Base-by-base conservation (phyloP, 225 moss, liverwort and hornwort genomes). In the Thuidium tamariscinum region DNA sequence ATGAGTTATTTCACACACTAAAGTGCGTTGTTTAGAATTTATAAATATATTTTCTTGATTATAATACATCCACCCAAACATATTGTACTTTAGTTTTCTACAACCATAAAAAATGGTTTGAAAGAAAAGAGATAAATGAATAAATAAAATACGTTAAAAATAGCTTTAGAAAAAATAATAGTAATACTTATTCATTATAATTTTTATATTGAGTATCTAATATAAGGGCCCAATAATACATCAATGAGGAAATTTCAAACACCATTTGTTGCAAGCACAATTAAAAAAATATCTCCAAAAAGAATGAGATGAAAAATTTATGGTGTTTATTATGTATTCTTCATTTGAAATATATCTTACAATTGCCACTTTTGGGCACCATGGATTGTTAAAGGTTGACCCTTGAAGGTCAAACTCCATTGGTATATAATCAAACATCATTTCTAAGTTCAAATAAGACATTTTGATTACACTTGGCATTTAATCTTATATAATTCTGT, bases 221-320 rank as follows among this genome's bases (percentile, higher is more conserved):
- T 20, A 20, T 11, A 62, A 67, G 22, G 3, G 37, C 0, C 37
- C 36, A 21, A 21, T 4, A 22, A 7, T 22, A 67, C 0, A 1
- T 37, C 2, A 12, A 7, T 13, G 7, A 37, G 0, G 1, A 37
- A 67, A 37, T 22, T 37, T 37, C 66, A 67, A 67, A 37, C 12
- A 22, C 21, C 7, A 67, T 22, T 67, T 67, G 37, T 67, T 39
- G 7, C 13, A 67, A 22, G 13, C 1, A 36, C 0, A 1, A 1
- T 4, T 1, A 39, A 67, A 13, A 67, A 13, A 39, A 67, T 3
- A 13, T 22, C 12, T 39, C 37, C 0, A 37, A 37, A 12, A 67
- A 22, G 12, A 37, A 37, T 22, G 0, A 0, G 1, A 39, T 37
- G 67, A 37, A n/a, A 37, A 3, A 2, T 4, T 37, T 4, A 0